Base-by-base conservation (phyloP, 139 green algal genomes). In the Auxenochlorella pyrenoidosa region DNA sequence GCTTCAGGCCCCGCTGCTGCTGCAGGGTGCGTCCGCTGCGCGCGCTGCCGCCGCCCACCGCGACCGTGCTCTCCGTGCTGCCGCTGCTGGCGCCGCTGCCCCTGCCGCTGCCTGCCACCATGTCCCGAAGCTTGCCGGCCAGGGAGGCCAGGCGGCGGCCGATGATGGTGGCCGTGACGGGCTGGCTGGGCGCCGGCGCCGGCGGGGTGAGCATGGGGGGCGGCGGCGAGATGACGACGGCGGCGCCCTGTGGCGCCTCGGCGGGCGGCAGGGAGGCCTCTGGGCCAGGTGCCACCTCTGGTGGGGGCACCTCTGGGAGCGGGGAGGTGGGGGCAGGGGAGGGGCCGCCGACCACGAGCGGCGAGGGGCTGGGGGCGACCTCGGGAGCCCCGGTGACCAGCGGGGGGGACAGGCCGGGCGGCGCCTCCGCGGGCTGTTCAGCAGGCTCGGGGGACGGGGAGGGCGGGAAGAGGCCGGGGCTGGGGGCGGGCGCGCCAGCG, bases 111-210 rank as follows among this genome's bases (percentile, higher is more conserved):
- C 70, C 70, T 28, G 34, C 70, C 34, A 76, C 75, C 30, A 81
- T 16, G 43, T 38, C 75, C 3, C 51, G 28, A 24, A 81, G 43
- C 75, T 40, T 60, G 43, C 75, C 32, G 16, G 75, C 44, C 28
- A 81, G 75, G 75, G 43, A 40, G 19, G 43, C 30, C 75, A 81
- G 75, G 15, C 75, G 75, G 13, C 75, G 75, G 30, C 75, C 75
- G 26, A 81, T 81, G 75, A 59, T 81, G 26, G 75, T 76, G 16
- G 63, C 12, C 1, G 28, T 34, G 26, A n/a, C 26, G 28, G 28
- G 28, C n/a, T 36, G n/a, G 38, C 38, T 32, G 21, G 70, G 38
- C 41, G 72, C 21, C 72, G 38, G 72, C 41, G 72, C 13, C n/a
- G 38, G 38, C 44, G 72, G 18, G 22, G 36, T n/a, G n/a, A n/a